Evolutionary conservation across 495 filamentous ascomycete genomes (phyloP).

Genomic region (Penicillium egyptiacum): DNA sequence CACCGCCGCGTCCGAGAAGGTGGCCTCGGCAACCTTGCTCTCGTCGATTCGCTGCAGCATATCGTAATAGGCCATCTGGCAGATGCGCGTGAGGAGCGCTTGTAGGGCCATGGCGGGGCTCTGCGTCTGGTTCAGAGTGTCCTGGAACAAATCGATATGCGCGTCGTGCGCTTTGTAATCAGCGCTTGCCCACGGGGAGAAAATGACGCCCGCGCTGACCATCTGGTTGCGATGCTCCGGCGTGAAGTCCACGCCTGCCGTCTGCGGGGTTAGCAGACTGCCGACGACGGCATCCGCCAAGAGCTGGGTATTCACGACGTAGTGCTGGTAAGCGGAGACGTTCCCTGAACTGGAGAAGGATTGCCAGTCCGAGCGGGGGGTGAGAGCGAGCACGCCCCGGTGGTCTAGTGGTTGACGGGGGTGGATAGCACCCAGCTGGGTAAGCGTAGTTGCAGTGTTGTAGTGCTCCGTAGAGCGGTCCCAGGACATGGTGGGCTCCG

Average conservation of each 20-base stretch:
- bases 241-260: background rate
- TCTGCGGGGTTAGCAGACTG: background rate
- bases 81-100: background rate
- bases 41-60: background rate
- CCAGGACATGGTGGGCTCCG: background rate
- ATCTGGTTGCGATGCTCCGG: background rate
- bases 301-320: too few species aligned
- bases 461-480: background rate
- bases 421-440: background rate
- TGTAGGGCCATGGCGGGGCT: background rate
- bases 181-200: background rate
- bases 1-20: background rate
- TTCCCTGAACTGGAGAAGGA: background rate
- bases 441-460: background rate
- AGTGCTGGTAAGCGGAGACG: background rate
- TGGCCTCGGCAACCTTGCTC: background rate
- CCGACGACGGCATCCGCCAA: background rate
- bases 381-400: too few species aligned
- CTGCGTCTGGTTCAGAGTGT: background rate
- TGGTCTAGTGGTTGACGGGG: background rate
- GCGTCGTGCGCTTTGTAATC: background rate
- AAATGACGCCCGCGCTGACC: background rate
- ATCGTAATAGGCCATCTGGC: background rate
- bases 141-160: background rate
- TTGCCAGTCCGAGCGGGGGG: background rate